phyloP scores from a whole-genome alignment of 1,284 basidiomycete genomes.

The Serendipita sp. region DNA sequence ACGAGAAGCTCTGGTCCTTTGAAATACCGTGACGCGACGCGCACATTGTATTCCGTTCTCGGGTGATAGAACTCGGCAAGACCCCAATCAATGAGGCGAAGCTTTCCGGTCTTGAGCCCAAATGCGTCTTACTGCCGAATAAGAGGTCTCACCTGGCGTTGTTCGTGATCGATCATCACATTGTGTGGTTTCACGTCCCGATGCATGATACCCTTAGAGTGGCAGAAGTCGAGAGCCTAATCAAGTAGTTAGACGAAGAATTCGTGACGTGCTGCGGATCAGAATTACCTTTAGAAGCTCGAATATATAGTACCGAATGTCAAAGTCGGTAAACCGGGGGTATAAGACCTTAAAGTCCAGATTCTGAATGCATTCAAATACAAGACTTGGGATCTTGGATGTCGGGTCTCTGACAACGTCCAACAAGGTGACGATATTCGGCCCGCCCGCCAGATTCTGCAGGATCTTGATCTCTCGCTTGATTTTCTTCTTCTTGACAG shows the following conservation, averaged over 20 bases:
- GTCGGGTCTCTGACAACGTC: constrained; percentile 91
- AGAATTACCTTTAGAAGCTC: constrained; percentile 77
- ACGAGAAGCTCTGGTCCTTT: constrained; percentile 96
- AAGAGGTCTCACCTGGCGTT: constrained; percentile 58
- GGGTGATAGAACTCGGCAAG: constrained; percentile 98
- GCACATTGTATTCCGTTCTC: constrained; percentile 94
- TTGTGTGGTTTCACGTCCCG: constrained; percentile 99
- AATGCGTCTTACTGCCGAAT: background rate
- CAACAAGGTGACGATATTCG: constrained; percentile 72
- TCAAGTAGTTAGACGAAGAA: constrained; percentile 4
- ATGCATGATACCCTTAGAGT: constrained; percentile 98
- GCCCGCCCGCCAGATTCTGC: constrained; percentile 91
- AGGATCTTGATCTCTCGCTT: constrained; percentile 99
- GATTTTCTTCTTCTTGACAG: constrained; percentile 99
- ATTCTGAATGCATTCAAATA: constrained; percentile 98
- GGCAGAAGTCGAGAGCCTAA: constrained; percentile 91
- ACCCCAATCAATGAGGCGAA: constrained; percentile 97
- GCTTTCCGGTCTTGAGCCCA: constrained; percentile 26
- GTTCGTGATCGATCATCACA: constrained; percentile 99
- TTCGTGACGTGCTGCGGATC: constrained; percentile 4
- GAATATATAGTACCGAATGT: constrained; percentile 93
- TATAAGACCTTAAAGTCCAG: constrained; percentile 97
- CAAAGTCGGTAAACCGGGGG: constrained; percentile 86
- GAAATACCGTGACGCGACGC: constrained; percentile 94
- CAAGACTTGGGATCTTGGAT: constrained; percentile 92